These are phyloP conservation scores for Plasmodium sp. DNA, from an alignment of 169 alveolate species.

Conservation along the genomic window DNA sequence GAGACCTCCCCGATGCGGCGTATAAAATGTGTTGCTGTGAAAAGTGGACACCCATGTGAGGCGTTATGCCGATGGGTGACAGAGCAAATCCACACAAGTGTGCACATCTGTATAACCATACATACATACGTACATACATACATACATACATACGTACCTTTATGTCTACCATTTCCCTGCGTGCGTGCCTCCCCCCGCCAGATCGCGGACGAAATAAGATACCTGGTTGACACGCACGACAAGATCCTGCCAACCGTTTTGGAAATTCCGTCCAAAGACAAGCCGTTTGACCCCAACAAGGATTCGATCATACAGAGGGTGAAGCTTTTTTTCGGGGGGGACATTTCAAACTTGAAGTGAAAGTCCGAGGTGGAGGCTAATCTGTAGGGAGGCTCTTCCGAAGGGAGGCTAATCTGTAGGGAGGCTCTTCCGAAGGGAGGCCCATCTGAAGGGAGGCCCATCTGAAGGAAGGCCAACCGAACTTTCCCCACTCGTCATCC, in stretches of 20 bases:
- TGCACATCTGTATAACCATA: background rate
- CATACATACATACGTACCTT: background rate
- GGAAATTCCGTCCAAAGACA: conserved; percentile 86
- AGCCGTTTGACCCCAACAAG: conserved; percentile 84
- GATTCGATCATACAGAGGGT: conserved; percentile 83
- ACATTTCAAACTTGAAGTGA: conserved; percentile 59
- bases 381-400: too few relatives aligned
- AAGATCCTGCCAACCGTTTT: conserved; percentile 81
- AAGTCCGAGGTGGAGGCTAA: background rate
- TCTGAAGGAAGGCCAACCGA: too few relatives aligned
- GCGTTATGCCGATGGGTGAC: background rate
- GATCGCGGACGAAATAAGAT: conserved; percentile 83
- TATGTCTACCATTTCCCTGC: background rate
- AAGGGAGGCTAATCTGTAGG: background rate
- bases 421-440: background rate
- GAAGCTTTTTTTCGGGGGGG: conserved; percentile 82
- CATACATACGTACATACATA: too few relatives aligned
- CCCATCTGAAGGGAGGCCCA: too few relatives aligned
- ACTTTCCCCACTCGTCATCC: background rate
- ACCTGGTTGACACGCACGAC: conserved; percentile 78
- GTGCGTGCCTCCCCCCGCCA: background rate
- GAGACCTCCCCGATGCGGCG: background rate
- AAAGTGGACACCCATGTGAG: background rate
- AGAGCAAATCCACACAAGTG: background rate
- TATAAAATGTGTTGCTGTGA: too few relatives aligned